phyloP scores from a whole-genome alignment of 768 basidiomycete genomes.

The Rubroboletus pulcherrimus region DNA sequence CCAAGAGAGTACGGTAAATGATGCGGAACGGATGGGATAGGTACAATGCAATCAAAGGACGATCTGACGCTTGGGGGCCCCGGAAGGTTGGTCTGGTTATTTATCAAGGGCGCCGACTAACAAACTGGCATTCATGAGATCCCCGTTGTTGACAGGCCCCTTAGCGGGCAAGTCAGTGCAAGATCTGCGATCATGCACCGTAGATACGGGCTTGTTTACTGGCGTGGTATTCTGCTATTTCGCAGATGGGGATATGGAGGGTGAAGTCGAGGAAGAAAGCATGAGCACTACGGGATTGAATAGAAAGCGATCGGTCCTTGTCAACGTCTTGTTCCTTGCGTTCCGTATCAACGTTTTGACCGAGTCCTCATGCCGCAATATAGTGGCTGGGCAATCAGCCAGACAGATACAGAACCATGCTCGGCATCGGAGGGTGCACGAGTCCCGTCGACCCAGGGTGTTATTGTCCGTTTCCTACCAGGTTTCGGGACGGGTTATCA shows the following conservation, averaged over 20 bases:
- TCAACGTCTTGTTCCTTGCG: constrained; percentile 19
- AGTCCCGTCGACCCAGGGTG: constrained; percentile 14
- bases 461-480: constrained; percentile 33
- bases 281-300: constrained; percentile 26
- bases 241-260: constrained; percentile 15
- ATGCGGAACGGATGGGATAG: constrained; percentile 57
- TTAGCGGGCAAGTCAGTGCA: constrained; percentile 13
- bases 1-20: constrained; percentile 61
- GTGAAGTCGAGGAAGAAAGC: constrained; percentile 16
- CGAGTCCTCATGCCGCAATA: constrained; percentile 28
- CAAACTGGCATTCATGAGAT: constrained; percentile 30
- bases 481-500: constrained; percentile 35
- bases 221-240: constrained; percentile 6
- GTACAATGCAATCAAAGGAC: constrained; percentile 32
- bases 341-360: constrained; percentile 19
- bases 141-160: constrained; percentile 22
- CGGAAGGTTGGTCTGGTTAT: constrained; percentile 14
- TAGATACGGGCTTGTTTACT: background rate
- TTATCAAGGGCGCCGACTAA: constrained; percentile 27
- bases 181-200: constrained; percentile 16
- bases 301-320: constrained; percentile 29
- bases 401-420: constrained; percentile 14
- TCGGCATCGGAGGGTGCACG: constrained; percentile 19
- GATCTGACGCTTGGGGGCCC: background rate
- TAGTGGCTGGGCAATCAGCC: constrained; percentile 35